Evolutionary conservation across 179 eudicot genomes (phyloP).

Genomic region (Drosera spatulata): DNA sequence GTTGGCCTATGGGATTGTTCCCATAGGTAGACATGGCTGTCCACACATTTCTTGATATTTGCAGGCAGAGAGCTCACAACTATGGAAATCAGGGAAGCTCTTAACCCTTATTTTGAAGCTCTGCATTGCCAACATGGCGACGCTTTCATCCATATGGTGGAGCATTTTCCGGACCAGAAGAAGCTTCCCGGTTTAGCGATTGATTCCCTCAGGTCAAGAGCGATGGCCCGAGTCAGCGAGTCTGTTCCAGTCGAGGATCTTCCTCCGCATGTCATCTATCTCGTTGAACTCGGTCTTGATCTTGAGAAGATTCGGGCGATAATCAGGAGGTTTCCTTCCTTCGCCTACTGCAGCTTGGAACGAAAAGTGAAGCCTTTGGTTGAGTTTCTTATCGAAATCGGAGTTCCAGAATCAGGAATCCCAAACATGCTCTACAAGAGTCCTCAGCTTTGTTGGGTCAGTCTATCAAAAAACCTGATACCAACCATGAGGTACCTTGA

Average conservation of each 20-base stretch:
- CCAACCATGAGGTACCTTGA: no score
- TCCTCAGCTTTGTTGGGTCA: constrained; percentile 76
- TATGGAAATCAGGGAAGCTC: constrained; percentile 77
- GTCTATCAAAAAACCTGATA: constrained; percentile 46
- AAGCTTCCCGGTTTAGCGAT: constrained; percentile 20
- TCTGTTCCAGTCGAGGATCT: no score
- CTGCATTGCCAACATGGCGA: constrained; percentile 9
- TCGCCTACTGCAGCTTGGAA: constrained; percentile 36
- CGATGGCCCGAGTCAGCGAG: no score
- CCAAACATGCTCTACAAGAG: constrained; percentile 56
- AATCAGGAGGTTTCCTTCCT: no score
- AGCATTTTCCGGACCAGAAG: constrained; percentile 32
- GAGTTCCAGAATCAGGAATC: constrained; percentile 57
- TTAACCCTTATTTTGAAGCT: constrained; percentile 53
- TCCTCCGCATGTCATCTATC: no score
- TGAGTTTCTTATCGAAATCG: constrained; percentile 9
- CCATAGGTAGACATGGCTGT: background rate
- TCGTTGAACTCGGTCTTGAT: no score
- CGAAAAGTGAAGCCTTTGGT: constrained; percentile 21
- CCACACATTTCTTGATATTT: constrained; percentile 6
- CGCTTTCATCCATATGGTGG: constrained; percentile 50
- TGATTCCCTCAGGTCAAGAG: constrained; percentile 28
- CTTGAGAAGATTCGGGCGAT: no score
- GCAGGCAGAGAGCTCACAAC: constrained; percentile 80
- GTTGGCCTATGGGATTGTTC: background rate